phyloP scores from a whole-genome alignment of 352 stramenopile genomes.

The Phytophthora syringae region DNA sequence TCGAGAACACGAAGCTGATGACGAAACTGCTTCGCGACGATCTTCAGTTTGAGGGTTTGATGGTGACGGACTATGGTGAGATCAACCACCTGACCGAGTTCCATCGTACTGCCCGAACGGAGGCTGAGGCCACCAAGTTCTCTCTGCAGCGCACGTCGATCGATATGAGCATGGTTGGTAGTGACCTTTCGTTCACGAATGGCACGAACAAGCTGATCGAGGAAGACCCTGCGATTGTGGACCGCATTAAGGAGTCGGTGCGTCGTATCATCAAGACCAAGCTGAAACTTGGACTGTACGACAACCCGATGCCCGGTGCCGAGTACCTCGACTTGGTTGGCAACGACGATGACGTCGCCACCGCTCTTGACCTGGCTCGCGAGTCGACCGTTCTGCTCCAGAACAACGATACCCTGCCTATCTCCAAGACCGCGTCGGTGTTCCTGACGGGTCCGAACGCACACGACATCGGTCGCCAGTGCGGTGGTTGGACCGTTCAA shows the following conservation, averaged over 20 bases:
- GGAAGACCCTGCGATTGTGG: constrained; percentile 45
- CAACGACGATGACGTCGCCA: constrained; percentile 38
- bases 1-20: constrained; percentile 17
- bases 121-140: constrained; percentile 3
- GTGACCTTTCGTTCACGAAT: constrained; percentile 8
- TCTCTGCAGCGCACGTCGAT: constrained; percentile 5
- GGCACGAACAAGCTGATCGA: constrained; percentile 16
- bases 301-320: constrained; percentile 49
- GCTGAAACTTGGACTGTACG: constrained; percentile 62
- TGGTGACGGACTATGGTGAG: constrained; percentile 88
- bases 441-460: constrained; percentile 10
- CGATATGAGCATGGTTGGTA: constrained; percentile 18
- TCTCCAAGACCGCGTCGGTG: constrained; percentile 6
- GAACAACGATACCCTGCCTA: constrained; percentile 13
- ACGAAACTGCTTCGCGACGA: constrained; percentile 9
- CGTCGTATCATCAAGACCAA: constrained; percentile 69
- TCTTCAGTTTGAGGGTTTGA: constrained; percentile 8
- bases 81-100: constrained; percentile 75
- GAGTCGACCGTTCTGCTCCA: constrained; percentile 13
- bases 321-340: constrained; percentile 48
- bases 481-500: constrained; percentile 74
- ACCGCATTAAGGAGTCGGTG: constrained; percentile 53
- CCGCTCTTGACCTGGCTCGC: constrained; percentile 53
- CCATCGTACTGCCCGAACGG: constrained; percentile 31
- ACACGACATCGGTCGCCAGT: constrained; percentile 63